Percentiles rank a stretch among this genome's conserved stretches.
These are phyloP conservation scores for Tulasnella sp. DNA, from an alignment of 768 basidiomycete genomes.

Conservation along the genomic window DNA sequence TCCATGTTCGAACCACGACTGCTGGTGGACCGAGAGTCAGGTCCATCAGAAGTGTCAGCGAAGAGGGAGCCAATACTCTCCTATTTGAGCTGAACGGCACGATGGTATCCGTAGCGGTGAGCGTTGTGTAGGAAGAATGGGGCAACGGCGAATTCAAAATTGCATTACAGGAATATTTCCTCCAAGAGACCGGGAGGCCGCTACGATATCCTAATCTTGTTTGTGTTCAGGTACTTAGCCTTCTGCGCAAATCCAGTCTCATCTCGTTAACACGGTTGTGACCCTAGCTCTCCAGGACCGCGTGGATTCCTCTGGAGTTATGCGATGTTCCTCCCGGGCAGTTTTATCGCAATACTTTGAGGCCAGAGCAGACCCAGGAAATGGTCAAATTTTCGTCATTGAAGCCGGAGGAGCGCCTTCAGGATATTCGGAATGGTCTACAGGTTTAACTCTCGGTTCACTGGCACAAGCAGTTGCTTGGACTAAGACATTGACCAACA, in stretches of 20 bases:
- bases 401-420: slow-evolving; percentile 60
- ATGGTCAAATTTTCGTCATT: slow-evolving; percentile 71
- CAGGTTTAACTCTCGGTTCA: slow-evolving; percentile 46
- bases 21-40: background rate
- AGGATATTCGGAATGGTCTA: slow-evolving; percentile 58
- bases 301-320: slow-evolving; percentile 67
- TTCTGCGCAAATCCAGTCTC: no score
- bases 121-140: no score
- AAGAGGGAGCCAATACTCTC: background rate
- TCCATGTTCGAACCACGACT: background rate
- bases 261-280: no score
- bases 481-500: slow-evolving; percentile 11
- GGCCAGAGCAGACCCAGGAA: slow-evolving; percentile 47
- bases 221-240: no score
- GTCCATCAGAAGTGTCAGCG: background rate
- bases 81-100: background rate
- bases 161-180: background rate
- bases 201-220: no score
- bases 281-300: slow-evolving; percentile 39
- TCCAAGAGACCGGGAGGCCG: no score
- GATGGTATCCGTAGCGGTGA: background rate
- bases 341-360: slow-evolving; percentile 69
- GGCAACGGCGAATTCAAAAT: no score
- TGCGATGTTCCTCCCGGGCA: slow-evolving; percentile 68
- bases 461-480: no score